Base-by-base conservation (phyloP, 257 asterid species). In the Phtheirospermum japonicum region DNA sequence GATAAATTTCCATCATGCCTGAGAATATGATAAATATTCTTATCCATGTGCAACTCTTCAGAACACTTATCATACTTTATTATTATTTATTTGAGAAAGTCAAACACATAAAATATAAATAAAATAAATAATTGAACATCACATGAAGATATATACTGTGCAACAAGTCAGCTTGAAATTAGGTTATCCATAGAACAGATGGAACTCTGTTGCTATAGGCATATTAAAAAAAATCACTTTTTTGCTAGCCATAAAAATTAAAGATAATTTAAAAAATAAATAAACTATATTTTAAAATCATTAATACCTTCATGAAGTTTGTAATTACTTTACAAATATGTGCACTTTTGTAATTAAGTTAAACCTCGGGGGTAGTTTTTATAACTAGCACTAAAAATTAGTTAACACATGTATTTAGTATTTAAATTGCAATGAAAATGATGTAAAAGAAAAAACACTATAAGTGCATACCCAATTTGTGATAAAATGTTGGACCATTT, bases 401-500 rank as follows among this genome's bases (percentile, higher is more conserved):
- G n/a, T n/a, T n/a, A n/a, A n/a, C n/a, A n/a, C n/a, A n/a, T n/a
- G n/a, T n/a, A n/a, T n/a, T n/a, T n/a, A n/a, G n/a, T n/a, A n/a
- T n/a, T n/a, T n/a, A n/a, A n/a, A n/a, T n/a, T n/a, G n/a, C n/a
- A n/a, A n/a, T n/a, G n/a, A n/a, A n/a, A n/a, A n/a, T n/a, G n/a
- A n/a, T n/a, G n/a, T n/a, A n/a, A n/a, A n/a, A n/a, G n/a, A n/a
- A n/a, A n/a, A n/a, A n/a, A n/a, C n/a, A n/a, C n/a, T n/a, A n/a
- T n/a, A n/a, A n/a, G n/a, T n/a, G n/a, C n/a, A n/a, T n/a, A n/a
- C n/a, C n/a, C n/a, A n/a, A n/a, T n/a, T n/a, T n/a, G n/a, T n/a
- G n/a, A n/a, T n/a, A n/a, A 71, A 69, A 71, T 56, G 54, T 33
- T 57, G 79, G 77, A 67, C 77, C 82, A 73, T 70, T 30, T 55